Evolutionary conservation across 176 grass and related monocot genomes (phyloP).

Genomic region (Eragrostis curvula): DNA sequence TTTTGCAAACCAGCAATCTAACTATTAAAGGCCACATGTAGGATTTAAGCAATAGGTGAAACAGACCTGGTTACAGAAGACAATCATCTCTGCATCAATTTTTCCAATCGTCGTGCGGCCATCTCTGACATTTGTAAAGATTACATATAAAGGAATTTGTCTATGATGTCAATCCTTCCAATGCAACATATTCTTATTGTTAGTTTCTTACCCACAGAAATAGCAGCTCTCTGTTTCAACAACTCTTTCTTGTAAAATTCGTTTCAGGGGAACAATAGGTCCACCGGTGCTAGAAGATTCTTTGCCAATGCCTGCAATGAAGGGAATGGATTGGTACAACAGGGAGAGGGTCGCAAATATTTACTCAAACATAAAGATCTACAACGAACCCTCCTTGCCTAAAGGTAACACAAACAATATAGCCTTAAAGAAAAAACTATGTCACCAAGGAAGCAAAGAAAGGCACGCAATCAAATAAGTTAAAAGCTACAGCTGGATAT

Average conservation of each 20-base stretch:
- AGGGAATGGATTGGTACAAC: slow-evolving; percentile 19
- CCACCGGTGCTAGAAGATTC: slow-evolving; percentile 24
- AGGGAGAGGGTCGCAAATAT: slow-evolving; percentile 19
- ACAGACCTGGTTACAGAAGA: slow-evolving; percentile 85
- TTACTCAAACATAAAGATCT: slow-evolving; percentile 24
- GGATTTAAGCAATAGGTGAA: slow-evolving; percentile 18
- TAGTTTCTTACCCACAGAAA: slow-evolving; percentile 64
- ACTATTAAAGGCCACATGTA: slow-evolving; percentile 22
- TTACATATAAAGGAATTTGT: slow-evolving; percentile 39
- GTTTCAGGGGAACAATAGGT: slow-evolving; percentile 56
- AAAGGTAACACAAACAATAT: slow-evolving; percentile 8
- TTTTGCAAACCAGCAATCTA: slow-evolving; percentile 33
- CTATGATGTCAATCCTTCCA: slow-evolving; percentile 33
- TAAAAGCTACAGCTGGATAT: neutral
- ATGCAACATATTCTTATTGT: slow-evolving; percentile 34
- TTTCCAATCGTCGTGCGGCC: slow-evolving; percentile 39
- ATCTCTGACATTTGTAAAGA: slow-evolving; percentile 52
- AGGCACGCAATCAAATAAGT: neutral
- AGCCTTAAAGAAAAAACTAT: neutral
- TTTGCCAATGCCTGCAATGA: slow-evolving; percentile 38
- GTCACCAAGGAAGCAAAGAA: slow-evolving; percentile 6
- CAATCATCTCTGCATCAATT: slow-evolving; percentile 44
- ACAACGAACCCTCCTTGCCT: neutral
- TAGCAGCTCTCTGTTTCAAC: slow-evolving; percentile 51
- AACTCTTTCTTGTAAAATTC: slow-evolving; percentile 54